Evolutionary conservation across 495 filamentous ascomycete species (phyloP).

Genomic region (Talaromyces trachyspermus): DNA sequence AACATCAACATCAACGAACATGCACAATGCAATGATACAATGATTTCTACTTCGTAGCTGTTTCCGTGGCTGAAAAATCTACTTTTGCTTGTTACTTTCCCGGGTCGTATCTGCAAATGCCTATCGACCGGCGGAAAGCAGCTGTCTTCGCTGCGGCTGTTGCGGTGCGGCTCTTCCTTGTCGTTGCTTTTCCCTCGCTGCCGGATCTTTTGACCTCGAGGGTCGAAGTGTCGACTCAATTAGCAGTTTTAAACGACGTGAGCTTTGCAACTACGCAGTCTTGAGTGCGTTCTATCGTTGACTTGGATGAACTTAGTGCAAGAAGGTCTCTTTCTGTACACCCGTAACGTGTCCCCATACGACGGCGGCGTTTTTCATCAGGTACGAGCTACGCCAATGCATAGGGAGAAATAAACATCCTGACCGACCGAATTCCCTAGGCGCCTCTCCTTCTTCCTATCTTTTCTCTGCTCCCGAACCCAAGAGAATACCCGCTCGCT

Average conservation of each 20-base stretch:
- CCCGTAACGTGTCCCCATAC: slow-evolving; percentile 92
- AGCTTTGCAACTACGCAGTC: slow-evolving; percentile 19
- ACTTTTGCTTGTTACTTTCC: background rate
- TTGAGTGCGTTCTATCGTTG: background rate
- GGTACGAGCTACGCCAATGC: slow-evolving; percentile 26
- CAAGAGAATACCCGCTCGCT: slow-evolving; percentile 54
- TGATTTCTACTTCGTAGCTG: no score
- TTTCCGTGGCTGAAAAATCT: no score
- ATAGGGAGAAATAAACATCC: background rate
- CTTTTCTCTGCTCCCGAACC: slow-evolving; percentile 76
- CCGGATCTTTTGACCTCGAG: slow-evolving; percentile 81
- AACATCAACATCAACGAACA: slow-evolving; percentile 13
- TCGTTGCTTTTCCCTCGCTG: slow-evolving; percentile 72
- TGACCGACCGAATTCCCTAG: slow-evolving; percentile 23
- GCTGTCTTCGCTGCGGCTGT: slow-evolving; percentile 70
- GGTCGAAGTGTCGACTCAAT: slow-evolving; percentile 94
- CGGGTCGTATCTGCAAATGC: slow-evolving; percentile 38
- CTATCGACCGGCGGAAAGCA: slow-evolving; percentile 66
- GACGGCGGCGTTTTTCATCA: slow-evolving; percentile 98
- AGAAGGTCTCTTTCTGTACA: slow-evolving; percentile 93
- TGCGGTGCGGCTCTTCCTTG: slow-evolving; percentile 71
- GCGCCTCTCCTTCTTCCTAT: slow-evolving; percentile 87
- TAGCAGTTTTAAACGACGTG: slow-evolving; percentile 95
- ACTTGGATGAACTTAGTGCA: slow-evolving; percentile 54
- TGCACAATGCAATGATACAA: no score